Base-by-base conservation (phyloP, 345 rosid genomes). In the Aethionema arabicum region DNA sequence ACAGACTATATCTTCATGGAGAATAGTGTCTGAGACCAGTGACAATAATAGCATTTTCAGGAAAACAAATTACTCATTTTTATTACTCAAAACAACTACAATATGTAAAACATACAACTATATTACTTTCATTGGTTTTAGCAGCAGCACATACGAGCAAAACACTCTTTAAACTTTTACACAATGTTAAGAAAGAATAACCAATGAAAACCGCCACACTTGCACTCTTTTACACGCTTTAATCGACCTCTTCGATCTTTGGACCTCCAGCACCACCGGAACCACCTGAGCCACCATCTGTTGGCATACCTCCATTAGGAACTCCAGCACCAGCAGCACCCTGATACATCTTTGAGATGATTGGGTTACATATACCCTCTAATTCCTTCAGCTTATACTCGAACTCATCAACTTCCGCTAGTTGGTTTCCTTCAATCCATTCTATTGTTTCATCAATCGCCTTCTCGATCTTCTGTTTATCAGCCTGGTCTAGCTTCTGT, bases 171-270 rank as follows among this genome's bases (percentile, higher is more conserved):
- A 15, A 5, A 43, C 9, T 12, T 33, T 39, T 14, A 11, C 44
- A 40, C 5, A 5, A 33, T 21, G 48, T 68, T 14, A 55, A 56
- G 35, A 5, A 47, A 38, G 32, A 69, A 56, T 30, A 33, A 6
- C 6, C 32, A 29, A 32, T 29, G 31, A 9, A 2, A 50, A 54
- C 7, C 13, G 9, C 39, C 45, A 69, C 57, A 38, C 10, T 45
- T 16, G 4, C 55, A 56, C 21, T 32, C 15, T 4, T 5, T 27
- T n/a, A 9, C 8, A 56, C 32, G 10, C 29, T 58, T 52, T 58
- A 80, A 21, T 77, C 84, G 21, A 80, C 82, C 45, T 80, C 84
- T 57, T 80, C 84, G 11, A 80, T 77, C 79, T 77, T 77, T 0
- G 82, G 84, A 39, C 84, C 78, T 45, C 76, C 70, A 35, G 67